Percentiles rank a stretch among this genome's conserved stretches.
Conservation (phyloP, 306 rosid species). For the Quercus variabilis region DNA sequence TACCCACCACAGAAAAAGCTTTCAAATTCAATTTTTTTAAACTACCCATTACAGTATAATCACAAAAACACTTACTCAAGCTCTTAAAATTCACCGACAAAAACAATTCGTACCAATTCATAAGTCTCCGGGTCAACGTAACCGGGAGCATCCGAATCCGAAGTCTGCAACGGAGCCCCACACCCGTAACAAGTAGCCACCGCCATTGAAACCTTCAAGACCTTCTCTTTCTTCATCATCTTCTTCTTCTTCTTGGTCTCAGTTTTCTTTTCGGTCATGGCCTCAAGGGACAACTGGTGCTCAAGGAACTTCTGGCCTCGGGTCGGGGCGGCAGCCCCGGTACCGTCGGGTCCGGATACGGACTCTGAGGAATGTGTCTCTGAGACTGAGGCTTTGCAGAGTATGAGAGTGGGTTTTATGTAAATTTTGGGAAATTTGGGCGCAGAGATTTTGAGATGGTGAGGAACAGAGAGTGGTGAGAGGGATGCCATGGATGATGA, state of each 20-base stretch:
- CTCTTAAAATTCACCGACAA: too few relatives aligned
- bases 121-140: slow-evolving; percentile 61
- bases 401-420: slow-evolving; percentile 23
- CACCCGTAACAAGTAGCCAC: slow-evolving; percentile 78
- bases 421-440: slow-evolving; percentile 17
- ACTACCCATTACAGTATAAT: too few relatives aligned
- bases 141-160: slow-evolving; percentile 71
- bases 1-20: too few relatives aligned
- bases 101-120: slow-evolving; percentile 38
- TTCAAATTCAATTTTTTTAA: too few relatives aligned
- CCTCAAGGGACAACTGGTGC: slow-evolving; percentile 53
- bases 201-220: slow-evolving; percentile 37
- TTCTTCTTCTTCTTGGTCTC: slow-evolving; percentile 19
- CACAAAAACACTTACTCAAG: too few relatives aligned
- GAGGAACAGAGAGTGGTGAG: slow-evolving; percentile 39
- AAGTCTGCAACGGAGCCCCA: slow-evolving; percentile 86
- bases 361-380: slow-evolving; percentile 16
- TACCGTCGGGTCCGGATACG: slow-evolving; percentile 41
- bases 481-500: slow-evolving; percentile 56
- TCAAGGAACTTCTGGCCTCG: slow-evolving; percentile 79
- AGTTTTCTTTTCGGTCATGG: slow-evolving; percentile 40
- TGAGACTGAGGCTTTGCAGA: slow-evolving; percentile 36
- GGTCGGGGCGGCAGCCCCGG: slow-evolving; percentile 77
- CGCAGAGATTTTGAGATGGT: slow-evolving; percentile 17
- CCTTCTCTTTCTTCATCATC: slow-evolving; percentile 42